A percentile compares a stretch with the other conserved stretches of the same genome.
Conservation (phyloP, 2,329 filamentous ascomycete species). For the Clarireedia hainanense region DNA sequence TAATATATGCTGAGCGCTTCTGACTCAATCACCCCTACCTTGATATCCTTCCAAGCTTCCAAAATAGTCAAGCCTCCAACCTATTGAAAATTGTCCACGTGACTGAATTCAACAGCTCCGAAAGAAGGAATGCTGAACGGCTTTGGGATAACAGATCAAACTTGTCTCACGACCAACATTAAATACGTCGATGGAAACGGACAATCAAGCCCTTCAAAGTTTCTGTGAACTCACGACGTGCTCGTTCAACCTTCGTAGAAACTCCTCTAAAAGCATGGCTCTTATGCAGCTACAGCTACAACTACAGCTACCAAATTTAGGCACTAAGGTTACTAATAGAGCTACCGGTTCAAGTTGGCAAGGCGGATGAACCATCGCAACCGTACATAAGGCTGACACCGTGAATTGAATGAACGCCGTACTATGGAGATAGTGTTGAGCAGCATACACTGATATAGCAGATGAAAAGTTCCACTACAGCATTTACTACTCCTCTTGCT, state of each 20-base stretch:
- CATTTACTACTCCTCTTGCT: neutral
- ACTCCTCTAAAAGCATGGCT: conserved; percentile 1
- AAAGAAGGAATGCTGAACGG: conserved; percentile 1
- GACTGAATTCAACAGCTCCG: neutral
- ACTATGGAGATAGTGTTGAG: neutral
- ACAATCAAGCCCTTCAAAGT: neutral
- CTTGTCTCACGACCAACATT: neutral
- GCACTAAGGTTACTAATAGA: neutral
- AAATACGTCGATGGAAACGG: conserved; percentile 1
- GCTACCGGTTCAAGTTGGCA: conserved; percentile 5
- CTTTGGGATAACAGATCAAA: neutral
- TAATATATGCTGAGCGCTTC: neutral
- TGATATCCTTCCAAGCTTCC: no score
- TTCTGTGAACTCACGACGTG: neutral
- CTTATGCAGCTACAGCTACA: neutral
- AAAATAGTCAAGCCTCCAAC: no score
- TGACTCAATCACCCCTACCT: neutral
- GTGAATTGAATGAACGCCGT: conserved; percentile 1
- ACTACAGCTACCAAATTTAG: neutral
- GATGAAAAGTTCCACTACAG: neutral
- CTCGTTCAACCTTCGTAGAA: neutral
- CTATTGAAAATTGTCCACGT: neutral
- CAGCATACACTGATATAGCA: neutral
- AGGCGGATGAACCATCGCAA: neutral
- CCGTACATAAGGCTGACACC: conserved; percentile 8